Evolutionary conservation across 345 rosid genomes (phyloP), one percentile per base, ranked within the genome.

Genomic region (Sonneratia caseolaris): DNA sequence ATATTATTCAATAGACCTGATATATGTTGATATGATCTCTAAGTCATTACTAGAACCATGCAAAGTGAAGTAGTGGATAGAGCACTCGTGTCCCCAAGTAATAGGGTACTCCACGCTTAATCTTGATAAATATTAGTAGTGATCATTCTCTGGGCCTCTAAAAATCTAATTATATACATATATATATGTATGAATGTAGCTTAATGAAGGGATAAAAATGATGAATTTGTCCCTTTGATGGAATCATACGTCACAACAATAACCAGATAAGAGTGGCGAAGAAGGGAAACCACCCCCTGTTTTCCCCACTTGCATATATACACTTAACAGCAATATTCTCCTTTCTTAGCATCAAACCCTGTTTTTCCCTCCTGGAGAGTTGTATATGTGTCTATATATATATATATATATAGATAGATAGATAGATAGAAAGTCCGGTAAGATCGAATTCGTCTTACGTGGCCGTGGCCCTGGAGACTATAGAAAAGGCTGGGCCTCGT

Each of bases 241-340:
- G 69, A 71, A 64, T 65, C 61, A 62, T 66, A 57, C 47, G 70
- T 72, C 75, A 36, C 70, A 48, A 65, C 43, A 53, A 62, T 62
- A 10, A 62, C 38, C 66, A 27, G 66, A 62, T 62, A 62, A 62
- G 45, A 62, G 55, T 22, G 55, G 37, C 21, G 37, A 51, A 42
- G 56, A 51, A 27, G 32, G 56, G n/a, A n/a, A 68, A 43, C 56
- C 70, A n/a, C 32, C 32, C 32, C 10, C 7, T 43, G 53, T 68
- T 45, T 9, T 55, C 70, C 19, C 55, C 70, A 68, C 70, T 68
- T 19, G 48, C 27, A 38, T 65, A 14, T 36, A 14, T 40, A 5
- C 22, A 3, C 43, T 37, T 36, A 8, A 21, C 45, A 62, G 15
- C 12, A 22, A 36, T 64, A 64, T 32, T 32, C 24, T 18, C 24